Evolutionary conservation across 805 yeast genomes (phyloP).

Genomic region (Hanseniaspora taiwanica): DNA sequence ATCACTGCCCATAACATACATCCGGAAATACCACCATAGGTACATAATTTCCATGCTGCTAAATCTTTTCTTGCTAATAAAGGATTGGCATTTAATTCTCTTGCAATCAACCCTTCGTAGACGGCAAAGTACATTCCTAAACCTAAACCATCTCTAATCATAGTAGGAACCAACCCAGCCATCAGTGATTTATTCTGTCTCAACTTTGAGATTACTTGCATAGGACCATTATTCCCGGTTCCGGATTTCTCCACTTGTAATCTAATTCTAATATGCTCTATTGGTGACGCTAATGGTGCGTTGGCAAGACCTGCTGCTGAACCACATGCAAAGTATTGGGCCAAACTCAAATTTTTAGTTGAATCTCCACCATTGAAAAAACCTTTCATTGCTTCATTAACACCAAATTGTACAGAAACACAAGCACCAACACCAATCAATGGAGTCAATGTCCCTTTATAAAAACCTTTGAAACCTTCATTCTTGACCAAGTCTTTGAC

Average conservation of each 20-base stretch:
- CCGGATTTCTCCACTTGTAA: slow-evolving; percentile 72
- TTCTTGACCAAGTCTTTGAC: slow-evolving; percentile 53
- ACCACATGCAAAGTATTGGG: slow-evolving; percentile 74
- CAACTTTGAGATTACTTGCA: slow-evolving; percentile 34
- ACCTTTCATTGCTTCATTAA: slow-evolving; percentile 88
- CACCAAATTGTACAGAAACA: slow-evolving; percentile 92
- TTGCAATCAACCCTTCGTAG: slow-evolving; percentile 75
- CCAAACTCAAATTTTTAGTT: slow-evolving; percentile 29
- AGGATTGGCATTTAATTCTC: slow-evolving; percentile 20
- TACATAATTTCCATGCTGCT: slow-evolving; percentile 77
- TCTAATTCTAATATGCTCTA: slow-evolving; percentile 88
- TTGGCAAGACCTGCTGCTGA: slow-evolving; percentile 87
- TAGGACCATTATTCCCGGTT: slow-evolving; percentile 42
- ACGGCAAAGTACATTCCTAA: slow-evolving; percentile 81
- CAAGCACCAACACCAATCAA: slow-evolving; percentile 95
- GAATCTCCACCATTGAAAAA: slow-evolving; percentile 32
- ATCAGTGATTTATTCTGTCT: slow-evolving; percentile 44
- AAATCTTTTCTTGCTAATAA: slow-evolving; percentile 32
- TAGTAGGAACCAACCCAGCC: slow-evolving; percentile 74
- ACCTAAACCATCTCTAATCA: slow-evolving; percentile 76
- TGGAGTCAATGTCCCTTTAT: slow-evolving; percentile 90
- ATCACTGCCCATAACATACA: slow-evolving; percentile 71
- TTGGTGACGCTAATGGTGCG: slow-evolving; percentile 81
- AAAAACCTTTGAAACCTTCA: slow-evolving; percentile 81
- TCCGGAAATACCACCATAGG: slow-evolving; percentile 86